A percentile compares a stretch with the other conserved stretches of the same genome.
These are phyloP conservation scores for Pyricularia grisea DNA, from an alignment of 2,329 filamentous ascomycete genomes.

Conservation along the genomic window DNA sequence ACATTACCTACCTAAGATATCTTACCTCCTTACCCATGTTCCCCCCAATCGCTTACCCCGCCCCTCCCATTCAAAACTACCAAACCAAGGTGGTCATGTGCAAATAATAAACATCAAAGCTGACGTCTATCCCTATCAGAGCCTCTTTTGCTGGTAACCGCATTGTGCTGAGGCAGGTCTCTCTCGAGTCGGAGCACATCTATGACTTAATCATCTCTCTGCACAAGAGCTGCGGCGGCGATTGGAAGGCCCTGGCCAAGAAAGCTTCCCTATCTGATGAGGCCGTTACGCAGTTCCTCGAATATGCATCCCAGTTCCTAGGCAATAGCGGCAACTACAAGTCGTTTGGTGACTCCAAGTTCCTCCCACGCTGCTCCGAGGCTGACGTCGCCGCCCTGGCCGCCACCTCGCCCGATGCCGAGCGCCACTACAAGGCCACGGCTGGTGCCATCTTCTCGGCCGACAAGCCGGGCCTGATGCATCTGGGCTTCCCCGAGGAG, in stretches of 20 bases:
- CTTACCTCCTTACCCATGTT: neutral
- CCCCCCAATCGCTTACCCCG: neutral
- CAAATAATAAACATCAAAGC: neutral
- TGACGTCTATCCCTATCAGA: slow-evolving; percentile 29
- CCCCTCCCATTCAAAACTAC: neutral
- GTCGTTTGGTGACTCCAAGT: slow-evolving; percentile 78
- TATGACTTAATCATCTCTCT: slow-evolving; percentile 73
- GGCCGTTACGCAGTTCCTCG: slow-evolving; percentile 59
- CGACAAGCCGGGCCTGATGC: slow-evolving; percentile 54
- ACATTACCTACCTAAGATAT: too few species aligned
- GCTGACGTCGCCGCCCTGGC: slow-evolving; percentile 57
- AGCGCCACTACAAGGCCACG: slow-evolving; percentile 57
- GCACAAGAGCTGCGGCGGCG: slow-evolving; percentile 54
- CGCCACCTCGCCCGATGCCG: slow-evolving; percentile 44
- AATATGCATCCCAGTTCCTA: slow-evolving; percentile 71
- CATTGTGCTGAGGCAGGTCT: slow-evolving; percentile 72
- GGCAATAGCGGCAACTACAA: slow-evolving; percentile 82
- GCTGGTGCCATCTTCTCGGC: slow-evolving; percentile 65
- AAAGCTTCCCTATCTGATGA: slow-evolving; percentile 56
- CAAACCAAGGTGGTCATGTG: neutral
- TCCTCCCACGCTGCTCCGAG: slow-evolving; percentile 62
- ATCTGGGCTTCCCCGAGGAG: slow-evolving; percentile 64
- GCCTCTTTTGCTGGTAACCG: slow-evolving; percentile 69
- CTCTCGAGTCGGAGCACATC: slow-evolving; percentile 71
- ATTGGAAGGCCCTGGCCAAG: slow-evolving; percentile 59